Evolutionary conservation across 148 eudicot species (phyloP).

Genomic region (Rhododendron henanense): DNA sequence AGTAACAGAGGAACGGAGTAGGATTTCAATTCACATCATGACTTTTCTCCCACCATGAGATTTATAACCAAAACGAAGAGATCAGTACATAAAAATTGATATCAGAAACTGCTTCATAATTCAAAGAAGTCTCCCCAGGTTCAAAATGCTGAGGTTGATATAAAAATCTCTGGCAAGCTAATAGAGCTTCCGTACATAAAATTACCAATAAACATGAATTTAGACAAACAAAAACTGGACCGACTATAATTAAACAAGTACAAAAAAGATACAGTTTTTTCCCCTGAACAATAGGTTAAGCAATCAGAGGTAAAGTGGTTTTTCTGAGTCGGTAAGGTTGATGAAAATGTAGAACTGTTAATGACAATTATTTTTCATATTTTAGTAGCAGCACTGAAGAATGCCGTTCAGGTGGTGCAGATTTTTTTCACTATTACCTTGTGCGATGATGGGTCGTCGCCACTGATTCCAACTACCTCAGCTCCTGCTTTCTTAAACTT

Average conservation of each 20-base stretch:
- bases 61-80: not conserved
- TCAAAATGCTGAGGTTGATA: not conserved
- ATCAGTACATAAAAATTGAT: not conserved
- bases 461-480: slow-evolving; percentile 89
- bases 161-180: not conserved
- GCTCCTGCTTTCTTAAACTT: slow-evolving; percentile 99
- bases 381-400: too few species aligned
- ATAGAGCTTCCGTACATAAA: not conserved
- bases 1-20: not conserved
- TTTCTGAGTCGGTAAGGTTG: not conserved
- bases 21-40: not conserved
- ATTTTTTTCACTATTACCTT: slow-evolving; percentile 44
- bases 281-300: not conserved
- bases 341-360: not conserved
- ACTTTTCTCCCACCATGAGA: not conserved
- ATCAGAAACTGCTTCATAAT: not conserved
- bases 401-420: too few species aligned
- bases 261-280: not conserved
- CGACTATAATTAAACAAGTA: not conserved
- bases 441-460: slow-evolving; percentile 81
- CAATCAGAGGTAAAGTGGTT: not conserved
- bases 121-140: not conserved
- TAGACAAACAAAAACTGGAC: not conserved
- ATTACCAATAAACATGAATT: too few species aligned
- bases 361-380: not conserved